These are phyloP conservation scores for Diaporthe sp. DNA, from an alignment of 2,329 filamentous ascomycete species.

Conservation along the genomic window DNA sequence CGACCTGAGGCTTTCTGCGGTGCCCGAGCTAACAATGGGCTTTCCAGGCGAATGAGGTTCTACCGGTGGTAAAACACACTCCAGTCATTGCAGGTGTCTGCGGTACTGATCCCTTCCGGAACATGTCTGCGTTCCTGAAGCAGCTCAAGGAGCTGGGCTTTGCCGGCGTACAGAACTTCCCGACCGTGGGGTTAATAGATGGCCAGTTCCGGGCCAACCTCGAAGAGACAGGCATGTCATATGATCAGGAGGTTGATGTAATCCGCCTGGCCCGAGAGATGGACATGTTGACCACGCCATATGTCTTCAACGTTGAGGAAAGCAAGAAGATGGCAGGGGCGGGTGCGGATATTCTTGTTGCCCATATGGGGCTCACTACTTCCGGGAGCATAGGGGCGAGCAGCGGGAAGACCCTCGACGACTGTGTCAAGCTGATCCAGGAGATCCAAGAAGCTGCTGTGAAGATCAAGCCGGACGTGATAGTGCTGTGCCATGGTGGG, in stretches of 20 bases:
- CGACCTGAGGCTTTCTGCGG: not conserved
- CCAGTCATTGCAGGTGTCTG: slow-evolving; percentile 80
- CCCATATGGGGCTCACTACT: slow-evolving; percentile 76
- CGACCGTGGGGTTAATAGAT: slow-evolving; percentile 79
- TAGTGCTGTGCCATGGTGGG: slow-evolving; percentile 79
- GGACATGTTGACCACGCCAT: slow-evolving; percentile 76
- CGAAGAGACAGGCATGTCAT: slow-evolving; percentile 80
- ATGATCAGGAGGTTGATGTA: slow-evolving; percentile 75
- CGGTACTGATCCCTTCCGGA: slow-evolving; percentile 76
- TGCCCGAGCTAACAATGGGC: not conserved
- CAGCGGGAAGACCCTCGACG: slow-evolving; percentile 71
- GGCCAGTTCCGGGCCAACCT: slow-evolving; percentile 75
- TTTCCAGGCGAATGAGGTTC: slow-evolving; percentile 70
- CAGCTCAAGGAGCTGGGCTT: slow-evolving; percentile 75
- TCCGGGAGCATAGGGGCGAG: slow-evolving; percentile 73
- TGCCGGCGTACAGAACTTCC: slow-evolving; percentile 79
- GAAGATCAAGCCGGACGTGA: slow-evolving; percentile 67
- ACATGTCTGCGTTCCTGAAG: slow-evolving; percentile 70
- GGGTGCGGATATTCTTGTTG: slow-evolving; percentile 76
- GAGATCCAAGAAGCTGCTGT: slow-evolving; percentile 72
- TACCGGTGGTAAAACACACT: slow-evolving; percentile 72
- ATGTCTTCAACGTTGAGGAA: slow-evolving; percentile 75
- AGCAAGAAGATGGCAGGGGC: slow-evolving; percentile 72
- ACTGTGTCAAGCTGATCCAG: slow-evolving; percentile 73
- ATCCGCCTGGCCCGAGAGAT: slow-evolving; percentile 69